Percentiles rank a stretch among this genome's conserved stretches.
These are phyloP conservation scores for Umbelopsis vinacea DNA, from an alignment of 192 early-diverging fungal genomes.

Conservation along the genomic window DNA sequence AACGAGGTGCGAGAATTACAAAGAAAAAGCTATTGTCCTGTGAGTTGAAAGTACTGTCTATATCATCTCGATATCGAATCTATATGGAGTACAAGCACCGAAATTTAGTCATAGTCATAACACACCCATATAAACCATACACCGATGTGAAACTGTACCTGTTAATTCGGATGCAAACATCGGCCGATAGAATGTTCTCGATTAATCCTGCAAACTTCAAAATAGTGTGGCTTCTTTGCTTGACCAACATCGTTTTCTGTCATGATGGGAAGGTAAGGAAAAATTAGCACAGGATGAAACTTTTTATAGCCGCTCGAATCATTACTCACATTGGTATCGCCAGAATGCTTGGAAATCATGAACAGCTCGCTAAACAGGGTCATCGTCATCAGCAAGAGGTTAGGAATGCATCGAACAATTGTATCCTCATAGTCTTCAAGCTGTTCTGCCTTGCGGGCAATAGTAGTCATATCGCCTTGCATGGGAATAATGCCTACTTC, in stretches of 20 bases:
- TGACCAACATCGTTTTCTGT: slow-evolving; percentile 8
- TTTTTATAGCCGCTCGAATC: not conserved
- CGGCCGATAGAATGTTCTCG: not conserved
- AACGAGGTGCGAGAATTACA: too few relatives aligned
- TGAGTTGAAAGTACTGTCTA: too few relatives aligned
- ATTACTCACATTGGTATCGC: not conserved
- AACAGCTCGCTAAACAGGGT: not conserved
- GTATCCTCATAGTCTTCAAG: slow-evolving; percentile 9
- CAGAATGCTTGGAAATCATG: not conserved
- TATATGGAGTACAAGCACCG: not conserved
- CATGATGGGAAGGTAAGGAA: not conserved
- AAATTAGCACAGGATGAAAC: not conserved
- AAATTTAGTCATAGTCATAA: not conserved
- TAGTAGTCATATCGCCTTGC: not conserved
- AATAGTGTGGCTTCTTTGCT: not conserved
- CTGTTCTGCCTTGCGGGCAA: slow-evolving; percentile 6
- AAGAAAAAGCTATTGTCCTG: too few relatives aligned
- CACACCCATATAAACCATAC: too few relatives aligned
- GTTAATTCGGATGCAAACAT: slow-evolving; percentile 5
- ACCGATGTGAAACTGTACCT: not conserved
- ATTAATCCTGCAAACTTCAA: slow-evolving; percentile 9
- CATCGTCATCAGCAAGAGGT: not conserved
- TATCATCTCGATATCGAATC: slow-evolving; percentile 13
- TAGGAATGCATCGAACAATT: slow-evolving; percentile 18
- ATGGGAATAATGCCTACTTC: slow-evolving; percentile 4